These are phyloP conservation scores for Cubamyces lactineus DNA, from an alignment of 768 basidiomycete genomes.

Conservation along the genomic window DNA sequence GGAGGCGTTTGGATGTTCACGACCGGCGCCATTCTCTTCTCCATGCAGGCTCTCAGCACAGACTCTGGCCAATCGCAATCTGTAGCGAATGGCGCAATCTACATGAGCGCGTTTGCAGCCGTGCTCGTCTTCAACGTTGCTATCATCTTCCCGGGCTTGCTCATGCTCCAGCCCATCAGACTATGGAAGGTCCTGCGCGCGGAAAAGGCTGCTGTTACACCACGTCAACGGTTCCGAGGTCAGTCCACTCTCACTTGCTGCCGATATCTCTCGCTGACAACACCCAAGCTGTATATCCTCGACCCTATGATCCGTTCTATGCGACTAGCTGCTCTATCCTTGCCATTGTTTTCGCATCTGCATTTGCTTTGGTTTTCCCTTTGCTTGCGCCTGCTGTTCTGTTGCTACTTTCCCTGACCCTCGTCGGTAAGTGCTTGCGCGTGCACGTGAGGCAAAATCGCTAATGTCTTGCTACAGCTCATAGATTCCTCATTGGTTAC, in stretches of 20 bases:
- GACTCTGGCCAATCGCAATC: constrained; percentile 41
- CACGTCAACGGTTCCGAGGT: constrained; percentile 81
- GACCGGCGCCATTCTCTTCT: constrained; percentile 72
- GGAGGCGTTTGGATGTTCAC: constrained; percentile 64
- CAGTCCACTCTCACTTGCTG: constrained; percentile 29
- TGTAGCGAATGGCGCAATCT: constrained; percentile 71
- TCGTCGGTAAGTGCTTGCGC: constrained; percentile 55
- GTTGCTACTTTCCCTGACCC: constrained; percentile 62
- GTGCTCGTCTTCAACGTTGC: constrained; percentile 64
- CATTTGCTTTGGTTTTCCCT: constrained; percentile 77
- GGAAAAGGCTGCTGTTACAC: constrained; percentile 67
- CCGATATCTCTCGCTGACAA: background rate
- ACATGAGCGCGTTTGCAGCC: constrained; percentile 65
- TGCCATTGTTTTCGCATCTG: constrained; percentile 71
- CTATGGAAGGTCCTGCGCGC: constrained; percentile 59
- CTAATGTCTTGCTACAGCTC: constrained; percentile 49
- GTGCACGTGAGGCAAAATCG: background rate
- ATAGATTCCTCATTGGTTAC: constrained; percentile 78
- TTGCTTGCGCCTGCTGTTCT: constrained; percentile 73
- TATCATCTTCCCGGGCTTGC: constrained; percentile 68
- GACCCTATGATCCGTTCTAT: constrained; percentile 69
- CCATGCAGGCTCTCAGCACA: constrained; percentile 59
- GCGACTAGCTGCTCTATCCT: constrained; percentile 68
- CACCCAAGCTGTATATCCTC: constrained; percentile 64
- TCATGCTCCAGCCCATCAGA: constrained; percentile 71